phyloP scores from a whole-genome alignment of 208 protist species.

The Herpetomonas muscarum region DNA sequence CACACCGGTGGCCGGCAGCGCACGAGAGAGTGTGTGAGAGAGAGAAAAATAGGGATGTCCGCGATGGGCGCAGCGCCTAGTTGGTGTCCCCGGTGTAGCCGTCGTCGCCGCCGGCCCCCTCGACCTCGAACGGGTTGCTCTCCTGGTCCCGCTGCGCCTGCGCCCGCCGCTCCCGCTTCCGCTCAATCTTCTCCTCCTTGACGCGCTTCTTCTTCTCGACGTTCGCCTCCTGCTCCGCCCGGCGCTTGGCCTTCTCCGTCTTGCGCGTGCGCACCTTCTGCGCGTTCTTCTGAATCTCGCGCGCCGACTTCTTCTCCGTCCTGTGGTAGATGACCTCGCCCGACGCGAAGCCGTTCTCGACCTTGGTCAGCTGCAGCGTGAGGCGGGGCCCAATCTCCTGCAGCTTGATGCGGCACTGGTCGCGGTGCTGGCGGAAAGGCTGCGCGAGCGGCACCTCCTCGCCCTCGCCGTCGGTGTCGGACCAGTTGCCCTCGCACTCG shows the following conservation, averaged over 20 bases:
- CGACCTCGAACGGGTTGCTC: constrained; percentile 73
- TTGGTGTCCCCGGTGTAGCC: constrained; percentile 57
- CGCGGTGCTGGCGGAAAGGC: constrained; percentile 82
- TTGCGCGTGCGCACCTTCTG: constrained; percentile 63
- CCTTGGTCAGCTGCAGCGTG: constrained; percentile 85
- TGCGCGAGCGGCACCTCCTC: constrained; percentile 85
- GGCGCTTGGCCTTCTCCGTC: constrained; percentile 65
- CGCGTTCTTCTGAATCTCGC: constrained; percentile 65
- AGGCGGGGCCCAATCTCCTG: constrained; percentile 90
- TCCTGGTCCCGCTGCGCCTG: constrained; percentile 54
- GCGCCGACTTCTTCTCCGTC: constrained; percentile 51
- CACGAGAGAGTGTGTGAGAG: no score
- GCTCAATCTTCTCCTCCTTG: constrained; percentile 50
- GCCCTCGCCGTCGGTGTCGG: constrained; percentile 89
- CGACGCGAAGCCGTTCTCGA: constrained; percentile 84
- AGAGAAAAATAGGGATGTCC: no score
- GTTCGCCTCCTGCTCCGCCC: constrained; percentile 78
- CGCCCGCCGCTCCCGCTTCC: constrained; percentile 65
- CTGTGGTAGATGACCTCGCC: constrained; percentile 87
- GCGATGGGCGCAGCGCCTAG: constrained; percentile 6
- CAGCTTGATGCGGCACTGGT: constrained; percentile 90
- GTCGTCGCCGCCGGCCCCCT: constrained; percentile 26
- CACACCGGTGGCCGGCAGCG: no score
- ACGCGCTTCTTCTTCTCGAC: constrained; percentile 56
- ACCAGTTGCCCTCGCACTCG: constrained; percentile 81